Evolutionary conservation across 805 yeast genomes (phyloP), one percentile per base, ranked within the genome.

Genomic region (Suhomyces prunicola): DNA sequence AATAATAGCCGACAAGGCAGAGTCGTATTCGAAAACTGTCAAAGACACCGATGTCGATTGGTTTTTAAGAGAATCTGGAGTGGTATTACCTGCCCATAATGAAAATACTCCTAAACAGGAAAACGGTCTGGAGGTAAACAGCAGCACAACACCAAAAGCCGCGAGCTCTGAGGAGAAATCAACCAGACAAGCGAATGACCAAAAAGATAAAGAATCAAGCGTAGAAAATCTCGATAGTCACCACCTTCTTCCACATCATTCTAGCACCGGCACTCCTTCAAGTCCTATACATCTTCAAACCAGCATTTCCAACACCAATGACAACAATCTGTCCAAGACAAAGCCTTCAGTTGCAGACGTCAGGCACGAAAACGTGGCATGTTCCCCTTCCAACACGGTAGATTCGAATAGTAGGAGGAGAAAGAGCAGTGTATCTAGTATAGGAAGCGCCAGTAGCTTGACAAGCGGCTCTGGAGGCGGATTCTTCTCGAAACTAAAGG

Each of bases 11-110:
- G 58, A 63, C 29, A 63, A 63, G 39, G 57, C 57, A 7, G 57
- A 52, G 46, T 49, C 50, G 10, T 60, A 59, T 35, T 50, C 60
- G 17, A 58, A 60, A 15, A 79, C 76, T 5, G 72, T 78, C 31
- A 65, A 70, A 31, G 72, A 70, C 50, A 66, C 67, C 23, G 83
- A 80, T 53, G 76, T 81, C 22, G 81, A 79, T 59, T 81, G 85
- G 85, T 73, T 81, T 52, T 66, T 81, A 19, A 66, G 83, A 54
- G 78, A 73, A 54, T 54, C 71, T 24, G 47, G 33, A 22, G 54
- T 52, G n/a, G 70, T 64, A 50, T 54, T 67, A 24, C 52, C 57
- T 47, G 50, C 53, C 58, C 22, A 39, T 19, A 19, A 39, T 15
- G 36, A 24, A 12, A 8, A 24, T 2, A 5, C 39, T 15, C 10